Percentiles rank a stretch among this genome's conserved stretches.
Conservation (phyloP, 768 basidiomycete species). For the Tricholoma bakamatsutake region DNA sequence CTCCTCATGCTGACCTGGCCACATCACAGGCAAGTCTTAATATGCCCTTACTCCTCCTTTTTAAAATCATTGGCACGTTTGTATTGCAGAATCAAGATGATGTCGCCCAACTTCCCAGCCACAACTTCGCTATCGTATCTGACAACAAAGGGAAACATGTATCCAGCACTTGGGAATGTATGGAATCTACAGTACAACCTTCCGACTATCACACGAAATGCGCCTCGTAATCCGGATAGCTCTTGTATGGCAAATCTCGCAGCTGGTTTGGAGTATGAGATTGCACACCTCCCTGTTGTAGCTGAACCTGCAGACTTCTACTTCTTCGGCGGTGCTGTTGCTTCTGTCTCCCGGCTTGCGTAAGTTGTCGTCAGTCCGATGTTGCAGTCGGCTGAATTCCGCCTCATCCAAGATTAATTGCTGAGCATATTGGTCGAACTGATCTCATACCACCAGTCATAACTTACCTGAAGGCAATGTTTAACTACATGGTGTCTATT, state of each 20-base stretch:
- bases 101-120: slow-evolving; percentile 19
- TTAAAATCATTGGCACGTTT: background rate
- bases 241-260: slow-evolving; percentile 23
- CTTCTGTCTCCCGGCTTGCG: slow-evolving; percentile 24
- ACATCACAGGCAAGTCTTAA: slow-evolving; percentile 23
- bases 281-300: slow-evolving; percentile 39
- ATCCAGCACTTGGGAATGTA: slow-evolving; percentile 25
- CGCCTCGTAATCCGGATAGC: slow-evolving; percentile 25
- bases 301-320: slow-evolving; percentile 36
- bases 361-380: slow-evolving; percentile 10
- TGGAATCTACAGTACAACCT: slow-evolving; percentile 26
- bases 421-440: slow-evolving; percentile 25
- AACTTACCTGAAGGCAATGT: slow-evolving; percentile 19
- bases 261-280: slow-evolving; percentile 40
- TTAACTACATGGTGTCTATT: slow-evolving; percentile 21
- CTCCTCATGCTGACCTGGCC: slow-evolving; percentile 30
- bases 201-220: slow-evolving; percentile 27
- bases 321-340: slow-evolving; percentile 25
- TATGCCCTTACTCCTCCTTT: background rate
- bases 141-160: slow-evolving; percentile 29
- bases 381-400: background rate
- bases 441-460: slow-evolving; percentile 25
- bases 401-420: slow-evolving; percentile 20
- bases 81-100: slow-evolving; percentile 14
- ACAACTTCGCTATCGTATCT: slow-evolving; percentile 23